phyloP scores from a whole-genome alignment of 352 stramenopile genomes.

The Pilasporangium apinafurcum region DNA sequence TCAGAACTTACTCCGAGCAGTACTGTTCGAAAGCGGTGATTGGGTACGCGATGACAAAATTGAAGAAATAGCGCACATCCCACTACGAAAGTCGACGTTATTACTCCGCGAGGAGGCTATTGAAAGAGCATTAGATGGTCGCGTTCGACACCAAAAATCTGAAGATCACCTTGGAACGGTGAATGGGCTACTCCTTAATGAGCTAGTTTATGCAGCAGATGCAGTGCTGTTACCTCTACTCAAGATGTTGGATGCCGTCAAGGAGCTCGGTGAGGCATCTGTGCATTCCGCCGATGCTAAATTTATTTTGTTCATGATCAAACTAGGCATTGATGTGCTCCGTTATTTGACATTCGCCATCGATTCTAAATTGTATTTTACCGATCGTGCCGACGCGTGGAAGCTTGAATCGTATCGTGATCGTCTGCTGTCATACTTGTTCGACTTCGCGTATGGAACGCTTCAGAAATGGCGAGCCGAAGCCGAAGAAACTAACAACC shows the following conservation, averaged over 20 bases:
- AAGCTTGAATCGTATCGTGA: constrained; percentile 49
- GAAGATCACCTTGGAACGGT: constrained; percentile 92
- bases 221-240: constrained; percentile 66
- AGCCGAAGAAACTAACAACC: constrained; percentile 64
- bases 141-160: constrained; percentile 71
- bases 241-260: constrained; percentile 79
- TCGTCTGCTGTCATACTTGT: constrained; percentile 46
- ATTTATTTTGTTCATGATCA: constrained; percentile 88
- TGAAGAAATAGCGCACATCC: constrained; percentile 69
- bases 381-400: constrained; percentile 21
- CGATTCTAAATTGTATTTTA: constrained; percentile 27
- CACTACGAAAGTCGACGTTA: constrained; percentile 77
- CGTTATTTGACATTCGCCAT: constrained; percentile 76
- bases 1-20: constrained; percentile 77
- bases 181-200: constrained; percentile 96
- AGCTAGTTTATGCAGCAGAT: constrained; percentile 95
- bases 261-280: constrained; percentile 72
- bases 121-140: constrained; percentile 62
- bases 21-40: constrained; percentile 87
- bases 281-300: constrained; percentile 78
- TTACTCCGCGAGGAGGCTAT: constrained; percentile 78
- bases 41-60: constrained; percentile 64
- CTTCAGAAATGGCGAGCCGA: constrained; percentile 76
- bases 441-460: constrained; percentile 64
- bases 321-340: constrained; percentile 71